Conservation (phyloP, 2,329 filamentous ascomycete genomes). For the Pestalotiopsis sp. region DNA sequence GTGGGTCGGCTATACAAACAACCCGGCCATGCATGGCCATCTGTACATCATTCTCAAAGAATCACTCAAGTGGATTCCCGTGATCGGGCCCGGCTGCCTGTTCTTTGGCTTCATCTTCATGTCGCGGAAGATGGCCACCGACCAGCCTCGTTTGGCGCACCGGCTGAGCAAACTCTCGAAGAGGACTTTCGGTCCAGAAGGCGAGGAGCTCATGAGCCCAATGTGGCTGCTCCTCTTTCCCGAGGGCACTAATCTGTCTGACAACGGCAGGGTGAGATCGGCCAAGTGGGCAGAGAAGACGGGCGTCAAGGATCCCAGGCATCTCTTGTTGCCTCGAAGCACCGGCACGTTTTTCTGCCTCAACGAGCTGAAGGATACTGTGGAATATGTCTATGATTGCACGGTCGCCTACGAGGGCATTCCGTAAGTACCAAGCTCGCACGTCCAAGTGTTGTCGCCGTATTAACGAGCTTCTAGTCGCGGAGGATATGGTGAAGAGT, state of each 20-base stretch:
- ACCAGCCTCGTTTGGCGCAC: conserved; percentile 74
- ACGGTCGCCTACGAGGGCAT: conserved; percentile 95
- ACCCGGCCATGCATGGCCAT: conserved; percentile 77
- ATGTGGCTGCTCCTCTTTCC: conserved; percentile 93
- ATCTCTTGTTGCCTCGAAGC: conserved; percentile 76
- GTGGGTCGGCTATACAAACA: conserved; percentile 87
- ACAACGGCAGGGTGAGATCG: conserved; percentile 70
- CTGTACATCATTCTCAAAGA: conserved; percentile 92
- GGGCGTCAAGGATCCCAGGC: conserved; percentile 70
- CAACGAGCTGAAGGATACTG: conserved; percentile 70
- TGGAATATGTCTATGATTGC: conserved; percentile 88
- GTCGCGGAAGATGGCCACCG: conserved; percentile 83
- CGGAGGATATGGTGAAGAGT: conserved; percentile 84
- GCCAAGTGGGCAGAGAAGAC: conserved; percentile 76
- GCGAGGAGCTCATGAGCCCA: conserved; percentile 62
- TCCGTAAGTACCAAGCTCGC: conserved; percentile 61
- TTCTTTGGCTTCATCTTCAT: conserved; percentile 92
- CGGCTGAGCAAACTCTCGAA: conserved; percentile 71
- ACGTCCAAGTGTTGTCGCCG: background rate
- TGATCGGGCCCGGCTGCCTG: conserved; percentile 80
- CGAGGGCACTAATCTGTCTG: conserved; percentile 81
- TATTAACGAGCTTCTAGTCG: conserved; percentile 49
- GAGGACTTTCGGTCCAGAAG: conserved; percentile 52
- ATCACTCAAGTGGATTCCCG: conserved; percentile 77
- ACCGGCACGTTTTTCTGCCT: conserved; percentile 81